These are phyloP conservation scores for Penicillium canescens DNA, from an alignment of 495 filamentous ascomycete species.

Conservation along the genomic window DNA sequence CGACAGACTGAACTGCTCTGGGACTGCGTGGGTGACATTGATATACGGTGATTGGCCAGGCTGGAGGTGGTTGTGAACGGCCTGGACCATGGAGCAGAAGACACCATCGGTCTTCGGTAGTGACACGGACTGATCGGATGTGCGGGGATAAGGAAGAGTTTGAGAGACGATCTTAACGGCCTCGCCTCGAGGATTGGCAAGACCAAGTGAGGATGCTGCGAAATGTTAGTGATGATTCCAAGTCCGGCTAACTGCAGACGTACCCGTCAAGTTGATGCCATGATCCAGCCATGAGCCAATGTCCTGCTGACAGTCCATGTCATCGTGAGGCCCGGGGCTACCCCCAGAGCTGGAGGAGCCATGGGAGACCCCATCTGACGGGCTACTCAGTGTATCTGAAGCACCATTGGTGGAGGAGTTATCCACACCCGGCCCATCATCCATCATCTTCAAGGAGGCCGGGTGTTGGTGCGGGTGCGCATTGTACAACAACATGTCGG, in stretches of 20 bases:
- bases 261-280: conserved; percentile 44
- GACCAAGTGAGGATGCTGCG: conserved; percentile 38
- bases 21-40: conserved; percentile 64
- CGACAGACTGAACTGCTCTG: conserved; percentile 60
- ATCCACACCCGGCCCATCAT: conserved; percentile 38
- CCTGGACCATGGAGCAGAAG: conserved; percentile 52
- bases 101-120: conserved; percentile 36
- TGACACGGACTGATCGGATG: conserved; percentile 43
- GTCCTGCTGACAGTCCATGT: conserved; percentile 41
- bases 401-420: conserved; percentile 24
- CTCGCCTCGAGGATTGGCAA: conserved; percentile 37
- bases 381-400: conserved; percentile 34
- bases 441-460: conserved; percentile 35
- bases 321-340: conserved; percentile 37
- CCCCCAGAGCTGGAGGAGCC: conserved; percentile 39
- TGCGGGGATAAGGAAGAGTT: conserved; percentile 60
- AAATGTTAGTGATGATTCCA: conserved; percentile 11
- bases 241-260: conserved; percentile 8
- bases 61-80: conserved; percentile 52
- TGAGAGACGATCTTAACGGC: conserved; percentile 61
- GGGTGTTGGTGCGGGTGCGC: conserved; percentile 27
- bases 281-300: conserved; percentile 45
- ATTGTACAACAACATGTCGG: conserved; percentile 38
- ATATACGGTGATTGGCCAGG: conserved; percentile 53
- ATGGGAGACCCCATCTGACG: conserved; percentile 37